Base-by-base conservation (phyloP, 768 basidiomycete species). In the Boletus vermiculosoides region DNA sequence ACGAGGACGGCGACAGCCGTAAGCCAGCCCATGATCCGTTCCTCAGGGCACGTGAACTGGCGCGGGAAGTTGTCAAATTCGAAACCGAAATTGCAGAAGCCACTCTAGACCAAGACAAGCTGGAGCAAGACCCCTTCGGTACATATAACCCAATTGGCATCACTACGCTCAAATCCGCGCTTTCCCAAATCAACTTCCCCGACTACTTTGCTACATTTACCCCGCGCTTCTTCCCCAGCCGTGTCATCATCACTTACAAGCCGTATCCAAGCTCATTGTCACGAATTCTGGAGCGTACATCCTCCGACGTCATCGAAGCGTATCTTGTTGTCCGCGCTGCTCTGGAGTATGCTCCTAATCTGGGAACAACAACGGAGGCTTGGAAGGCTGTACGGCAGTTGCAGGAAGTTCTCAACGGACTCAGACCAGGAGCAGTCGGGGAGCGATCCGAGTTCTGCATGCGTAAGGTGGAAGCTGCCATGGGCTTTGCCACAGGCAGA, bases 401-500 rank as follows among this genome's bases (percentile, higher is more conserved):
- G 41, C 72, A 83, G 45, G 92, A 95, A 69, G 75, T 80, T 30
- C 74, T 98, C 41, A 79, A 79, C 20, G 97, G 97, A 3, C 82
- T 96, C 65, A 92, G 94, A 75, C 88, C 88, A 60, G 97, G 95
- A 28, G 87, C 86, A 1, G 77, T 90, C 31, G 86, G 87, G 41
- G 90, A 95, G 63, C 82, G 97, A 23, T 81, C 85, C 25, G 91
- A 96, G 64, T 87, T 86, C 62, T 98, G 96, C 67, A 80, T 94
- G 50, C 79, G 77, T 1, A 77, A 78, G 61, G 85, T 94, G 1
- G 89, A 94, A 63, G 67, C 74, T 40, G 81, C 82, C 2, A 79
- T 96, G 54, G 96, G 96, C n/a, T 95, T 92, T 70, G 88, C 93
- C 7, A 82, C 88, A 31, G 95, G 96, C 2, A 80, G 91, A 60